Evolutionary conservation across 192 early-diverging fungal species (phyloP).

Genomic region (Borealophlyctis nickersoniae): DNA sequence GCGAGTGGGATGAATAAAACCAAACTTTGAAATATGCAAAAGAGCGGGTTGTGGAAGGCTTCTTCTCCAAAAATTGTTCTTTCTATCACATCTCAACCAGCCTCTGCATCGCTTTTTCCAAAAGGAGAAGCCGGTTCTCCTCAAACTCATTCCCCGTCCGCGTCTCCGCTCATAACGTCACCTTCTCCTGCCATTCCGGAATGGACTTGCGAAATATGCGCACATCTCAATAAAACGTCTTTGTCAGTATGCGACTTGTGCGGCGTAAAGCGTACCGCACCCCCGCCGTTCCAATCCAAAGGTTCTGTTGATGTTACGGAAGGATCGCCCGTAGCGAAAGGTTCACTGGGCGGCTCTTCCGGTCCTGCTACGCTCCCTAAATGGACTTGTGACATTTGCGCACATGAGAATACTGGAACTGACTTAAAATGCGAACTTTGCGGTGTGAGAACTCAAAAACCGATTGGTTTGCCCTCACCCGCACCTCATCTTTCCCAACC

Average conservation of each 20-base stretch:
- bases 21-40: constrained; percentile 6
- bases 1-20: neutral
- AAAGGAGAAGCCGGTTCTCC: too few species aligned
- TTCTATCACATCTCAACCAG: constrained; percentile 33
- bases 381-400: constrained; percentile 60
- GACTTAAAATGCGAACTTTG: constrained; percentile 54
- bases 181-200: constrained; percentile 14
- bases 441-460: too few species aligned
- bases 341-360: too few species aligned
- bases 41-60: constrained; percentile 31
- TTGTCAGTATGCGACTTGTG: constrained; percentile 19
- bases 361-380: constrained; percentile 18
- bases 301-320: constrained; percentile 18
- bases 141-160: too few species aligned
- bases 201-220: constrained; percentile 40
- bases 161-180: too few species aligned
- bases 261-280: constrained; percentile 24
- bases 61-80: constrained; percentile 68
- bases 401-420: constrained; percentile 37
- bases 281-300: neutral
- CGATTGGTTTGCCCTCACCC: too few species aligned
- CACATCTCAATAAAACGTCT: constrained; percentile 6
- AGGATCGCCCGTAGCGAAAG: too few species aligned
- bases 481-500: too few species aligned
- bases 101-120: too few species aligned